These are phyloP conservation scores for Epichloe amarillans DNA, from an alignment of 2,329 filamentous ascomycete species.

Conservation along the genomic window DNA sequence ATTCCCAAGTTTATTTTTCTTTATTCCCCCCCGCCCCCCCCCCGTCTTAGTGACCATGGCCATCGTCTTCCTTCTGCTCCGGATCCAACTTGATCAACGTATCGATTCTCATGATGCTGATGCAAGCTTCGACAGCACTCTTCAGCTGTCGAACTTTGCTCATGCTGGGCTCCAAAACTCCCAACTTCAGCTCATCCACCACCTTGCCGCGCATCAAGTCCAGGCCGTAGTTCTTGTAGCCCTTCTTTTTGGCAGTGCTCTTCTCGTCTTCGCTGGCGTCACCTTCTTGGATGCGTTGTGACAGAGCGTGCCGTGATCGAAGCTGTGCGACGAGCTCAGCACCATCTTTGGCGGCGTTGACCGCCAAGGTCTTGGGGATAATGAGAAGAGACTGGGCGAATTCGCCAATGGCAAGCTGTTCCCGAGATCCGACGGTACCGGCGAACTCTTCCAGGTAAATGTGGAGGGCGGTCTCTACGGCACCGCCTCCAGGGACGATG, in stretches of 20 bases:
- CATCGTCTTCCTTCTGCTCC: constrained; percentile 66
- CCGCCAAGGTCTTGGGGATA: constrained; percentile 89
- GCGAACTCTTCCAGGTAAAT: constrained; percentile 99
- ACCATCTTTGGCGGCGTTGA: constrained; percentile 94
- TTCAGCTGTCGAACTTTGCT: constrained; percentile 98
- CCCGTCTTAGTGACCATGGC: constrained; percentile 57
- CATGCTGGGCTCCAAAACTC: constrained; percentile 91
- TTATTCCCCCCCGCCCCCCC: no score
- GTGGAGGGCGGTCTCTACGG: constrained; percentile 95
- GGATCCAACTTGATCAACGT: constrained; percentile 97
- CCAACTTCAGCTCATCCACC: constrained; percentile 84
- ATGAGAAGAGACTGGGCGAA: constrained; percentile 90
- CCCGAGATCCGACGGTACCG: constrained; percentile 88
- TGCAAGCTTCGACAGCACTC: constrained; percentile 95
- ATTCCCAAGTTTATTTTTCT: not conserved
- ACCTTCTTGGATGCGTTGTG: constrained; percentile 81
- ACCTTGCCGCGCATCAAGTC: constrained; percentile 84
- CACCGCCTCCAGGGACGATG: constrained; percentile 91
- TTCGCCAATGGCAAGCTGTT: constrained; percentile 95
- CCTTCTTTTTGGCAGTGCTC: constrained; percentile 82
- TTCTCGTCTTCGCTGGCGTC: constrained; percentile 78
- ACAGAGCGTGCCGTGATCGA: constrained; percentile 83
- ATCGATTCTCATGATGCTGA: constrained; percentile 98
- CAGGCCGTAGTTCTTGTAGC: constrained; percentile 96
- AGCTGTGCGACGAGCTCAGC: constrained; percentile 93